Evolutionary conservation across 2,329 filamentous ascomycete genomes (phyloP), one percentile per base, ranked within the genome.

Genomic region (Ceratocystis destructans): DNA sequence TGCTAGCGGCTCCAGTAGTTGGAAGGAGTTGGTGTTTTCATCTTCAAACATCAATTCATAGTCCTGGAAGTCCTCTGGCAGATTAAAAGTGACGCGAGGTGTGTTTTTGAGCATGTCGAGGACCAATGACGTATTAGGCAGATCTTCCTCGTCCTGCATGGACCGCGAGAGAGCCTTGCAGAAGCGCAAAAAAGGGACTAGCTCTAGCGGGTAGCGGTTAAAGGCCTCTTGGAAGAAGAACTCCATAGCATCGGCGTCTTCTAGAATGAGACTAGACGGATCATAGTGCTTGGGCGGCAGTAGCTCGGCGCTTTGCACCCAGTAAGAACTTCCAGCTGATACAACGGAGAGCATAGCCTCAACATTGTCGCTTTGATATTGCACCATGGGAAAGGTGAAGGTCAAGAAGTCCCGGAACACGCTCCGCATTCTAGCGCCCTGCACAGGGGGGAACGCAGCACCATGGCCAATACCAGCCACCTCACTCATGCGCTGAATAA

Each of bases 31-130:
- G 31, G 84, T 85, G 70, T 94, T 92, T 68, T 94, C 89, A 69
- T 96, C 90, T 75, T 96, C 92, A 64, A 88, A 85, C 48, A 88
- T 85, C 12, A 92, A 84, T 68, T 87, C 83, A 71, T 95, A 96
- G 45, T 83, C 83, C 53, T 82, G 81, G 73, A 96, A 96, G 41
- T 82, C 76, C 0, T 81, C 76, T 0, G 89, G 87, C n/a, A 96
- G 80, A 12, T 82, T 79, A 70, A 95, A 87, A 33, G 93, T 96
- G 65, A 96, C 83, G 5, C 83, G 87, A 1, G 84, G 82, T 65
- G 91, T 87, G 67, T 80, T 81, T 67, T 86, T 83, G 12, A 96
- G 78, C 66, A 87, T 78, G n/a, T 81, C 77, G 46, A 87, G 75
- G 8, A 91, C 79, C 53, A 80, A 71, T 1, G 61, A 66, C 1